Conservation (phyloP, 345 rosid genomes). For the Hibiscus syriacus region DNA sequence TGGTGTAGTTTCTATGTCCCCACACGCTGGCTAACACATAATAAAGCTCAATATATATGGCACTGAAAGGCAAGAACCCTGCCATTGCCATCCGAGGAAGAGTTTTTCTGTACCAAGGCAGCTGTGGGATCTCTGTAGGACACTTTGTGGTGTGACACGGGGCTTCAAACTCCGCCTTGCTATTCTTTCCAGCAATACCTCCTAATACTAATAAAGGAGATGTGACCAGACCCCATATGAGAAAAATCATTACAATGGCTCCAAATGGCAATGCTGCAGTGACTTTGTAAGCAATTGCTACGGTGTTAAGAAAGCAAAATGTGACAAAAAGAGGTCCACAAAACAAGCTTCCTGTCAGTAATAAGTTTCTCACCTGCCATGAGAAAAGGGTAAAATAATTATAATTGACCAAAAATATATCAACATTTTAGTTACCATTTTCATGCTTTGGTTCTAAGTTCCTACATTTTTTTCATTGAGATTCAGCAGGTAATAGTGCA, state of each 20-base stretch:
- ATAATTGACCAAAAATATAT: neutral
- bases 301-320: slow-evolving; percentile 42
- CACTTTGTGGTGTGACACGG: neutral
- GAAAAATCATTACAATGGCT: slow-evolving; percentile 42
- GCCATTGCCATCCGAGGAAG: slow-evolving; percentile 60
- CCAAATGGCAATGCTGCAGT: slow-evolving; percentile 53
- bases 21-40: slow-evolving; percentile 54
- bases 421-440: neutral
- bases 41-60: slow-evolving; percentile 49
- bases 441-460: neutral
- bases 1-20: slow-evolving; percentile 51
- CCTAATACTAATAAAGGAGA: slow-evolving; percentile 24
- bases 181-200: neutral
- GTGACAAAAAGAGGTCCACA: slow-evolving; percentile 41
- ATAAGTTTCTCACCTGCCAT: slow-evolving; percentile 23
- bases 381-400: neutral
- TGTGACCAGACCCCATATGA: slow-evolving; percentile 44
- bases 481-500: neutral
- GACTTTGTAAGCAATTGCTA: slow-evolving; percentile 39
- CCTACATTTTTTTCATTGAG: neutral
- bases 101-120: neutral
- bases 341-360: slow-evolving; percentile 37
- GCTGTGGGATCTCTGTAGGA: neutral
- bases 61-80: slow-evolving; percentile 47
- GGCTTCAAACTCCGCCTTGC: neutral